Base-by-base conservation (phyloP, 352 stramenopile species). In the Saprolegnia parasitica region DNA sequence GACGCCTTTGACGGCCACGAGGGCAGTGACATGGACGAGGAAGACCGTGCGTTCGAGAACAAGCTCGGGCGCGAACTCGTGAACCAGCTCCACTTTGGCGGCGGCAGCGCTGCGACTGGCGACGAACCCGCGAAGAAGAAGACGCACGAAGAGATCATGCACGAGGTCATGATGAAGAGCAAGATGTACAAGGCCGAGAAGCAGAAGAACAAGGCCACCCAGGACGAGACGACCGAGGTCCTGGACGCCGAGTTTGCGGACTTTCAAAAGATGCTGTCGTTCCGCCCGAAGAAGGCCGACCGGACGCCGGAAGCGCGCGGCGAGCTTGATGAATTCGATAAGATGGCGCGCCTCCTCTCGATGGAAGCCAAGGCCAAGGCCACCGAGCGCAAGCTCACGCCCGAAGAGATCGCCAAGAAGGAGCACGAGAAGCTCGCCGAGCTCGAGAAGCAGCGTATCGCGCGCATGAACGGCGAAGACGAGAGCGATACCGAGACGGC, bases 401-500 rank as follows among this genome's bases (percentile, higher is more conserved):
- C 89, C 0, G 96, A 98, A 75, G 96, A 99, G 72, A 84, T 91
- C 32, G 96, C 94, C 62, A 89, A 95, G 72, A 92, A 95, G 72
- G 92, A 98, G 75, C 81, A 90, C 21, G 91, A 98, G 50, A 79
- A 85, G 49, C 77, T 99, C 24, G 81, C 94, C 9, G 82, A 97
- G 71, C 72, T 98, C 20, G 96, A 99, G 77, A 92, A 90, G 54
- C 89, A 95, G 72, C 87, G 96, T n/a, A 71, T 98, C 23, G 91
- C 90, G 5, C 83, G 95, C 55, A 99, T 99, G 96, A 91, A 96
- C 67, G 93, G 93, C n/a, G 91, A 96, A 56, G 81, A 89, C 4
- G 76, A 76, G 20, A 77, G 84, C 10, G 77, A 85, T 18, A 83
- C 88, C 45, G 90, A 96, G 75, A 72, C 9, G 77, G 80, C 39